Percentiles rank a stretch among this genome's conserved stretches.
These are phyloP conservation scores for Ustilago cynodontis DNA, from an alignment of 1,284 basidiomycete species.

Conservation along the genomic window DNA sequence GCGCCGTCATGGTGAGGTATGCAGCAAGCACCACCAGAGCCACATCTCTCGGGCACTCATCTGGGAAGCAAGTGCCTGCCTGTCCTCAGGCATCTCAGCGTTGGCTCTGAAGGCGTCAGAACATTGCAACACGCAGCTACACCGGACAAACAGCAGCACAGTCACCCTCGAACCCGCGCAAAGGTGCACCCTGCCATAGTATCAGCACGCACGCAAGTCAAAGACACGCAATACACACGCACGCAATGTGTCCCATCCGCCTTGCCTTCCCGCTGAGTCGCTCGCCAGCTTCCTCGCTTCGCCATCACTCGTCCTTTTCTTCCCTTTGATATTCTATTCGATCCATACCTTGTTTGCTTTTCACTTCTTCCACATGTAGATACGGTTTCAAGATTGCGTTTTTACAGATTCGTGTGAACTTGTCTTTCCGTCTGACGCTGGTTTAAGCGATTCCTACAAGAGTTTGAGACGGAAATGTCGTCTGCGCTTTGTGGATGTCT, in stretches of 20 bases:
- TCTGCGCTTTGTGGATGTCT: too few species aligned
- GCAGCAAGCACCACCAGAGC: too few species aligned
- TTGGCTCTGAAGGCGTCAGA: too few species aligned
- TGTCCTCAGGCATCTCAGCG: too few species aligned
- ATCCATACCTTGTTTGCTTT: not conserved
- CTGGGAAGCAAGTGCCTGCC: too few species aligned
- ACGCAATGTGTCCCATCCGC: not conserved
- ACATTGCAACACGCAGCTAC: too few species aligned
- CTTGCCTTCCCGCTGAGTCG: not conserved
- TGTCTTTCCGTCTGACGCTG: not conserved
- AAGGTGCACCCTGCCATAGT: not conserved
- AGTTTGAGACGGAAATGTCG: too few species aligned
- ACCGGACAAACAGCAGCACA: too few species aligned
- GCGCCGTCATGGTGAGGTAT: too few species aligned
- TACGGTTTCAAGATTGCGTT: constrained; percentile 1
- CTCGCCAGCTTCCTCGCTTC: not conserved
- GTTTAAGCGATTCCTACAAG: too few species aligned
- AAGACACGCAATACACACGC: not conserved
- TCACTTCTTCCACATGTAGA: constrained; percentile 3
- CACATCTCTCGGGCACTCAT: too few species aligned
- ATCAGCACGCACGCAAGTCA: not conserved
- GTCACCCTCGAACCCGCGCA: too few species aligned
- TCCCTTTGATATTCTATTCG: not conserved
- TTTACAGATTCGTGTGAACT: not conserved
- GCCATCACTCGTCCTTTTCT: not conserved